Conservation (phyloP, 305 asterid genomes). For the Fraxinus ornus region DNA sequence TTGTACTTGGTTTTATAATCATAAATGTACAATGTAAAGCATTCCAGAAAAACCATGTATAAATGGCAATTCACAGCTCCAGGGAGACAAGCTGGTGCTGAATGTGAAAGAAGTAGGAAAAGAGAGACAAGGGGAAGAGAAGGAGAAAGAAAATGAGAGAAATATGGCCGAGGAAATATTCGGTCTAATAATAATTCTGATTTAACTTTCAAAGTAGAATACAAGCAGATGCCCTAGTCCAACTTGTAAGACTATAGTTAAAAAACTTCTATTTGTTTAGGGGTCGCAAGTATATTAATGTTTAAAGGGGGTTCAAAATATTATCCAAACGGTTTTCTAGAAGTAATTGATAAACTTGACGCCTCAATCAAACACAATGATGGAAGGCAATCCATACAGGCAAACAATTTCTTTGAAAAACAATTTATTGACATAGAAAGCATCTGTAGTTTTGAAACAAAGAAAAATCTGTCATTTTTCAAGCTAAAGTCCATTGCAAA, state of each 20-base stretch:
- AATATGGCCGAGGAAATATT: not conserved
- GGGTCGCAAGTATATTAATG: not conserved
- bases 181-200: not conserved
- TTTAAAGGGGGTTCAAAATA: not conserved
- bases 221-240: not conserved
- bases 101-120: not conserved
- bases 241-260: not conserved
- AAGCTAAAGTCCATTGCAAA: not conserved
- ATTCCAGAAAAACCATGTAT: not conserved
- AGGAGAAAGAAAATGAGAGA: not conserved
- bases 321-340: not conserved
- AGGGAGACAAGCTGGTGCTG: not conserved
- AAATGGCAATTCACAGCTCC: not conserved
- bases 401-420: not conserved
- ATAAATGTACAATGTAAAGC: not conserved
- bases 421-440: not conserved
- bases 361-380: not conserved
- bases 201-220: not conserved
- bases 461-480: not conserved
- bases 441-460: not conserved
- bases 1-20: not conserved
- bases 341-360: not conserved
- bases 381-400: not conserved
- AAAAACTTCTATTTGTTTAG: not conserved
- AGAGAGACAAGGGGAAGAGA: not conserved